Base-by-base conservation (phyloP, 331 rosid genomes). In the Quercus lobata region DNA sequence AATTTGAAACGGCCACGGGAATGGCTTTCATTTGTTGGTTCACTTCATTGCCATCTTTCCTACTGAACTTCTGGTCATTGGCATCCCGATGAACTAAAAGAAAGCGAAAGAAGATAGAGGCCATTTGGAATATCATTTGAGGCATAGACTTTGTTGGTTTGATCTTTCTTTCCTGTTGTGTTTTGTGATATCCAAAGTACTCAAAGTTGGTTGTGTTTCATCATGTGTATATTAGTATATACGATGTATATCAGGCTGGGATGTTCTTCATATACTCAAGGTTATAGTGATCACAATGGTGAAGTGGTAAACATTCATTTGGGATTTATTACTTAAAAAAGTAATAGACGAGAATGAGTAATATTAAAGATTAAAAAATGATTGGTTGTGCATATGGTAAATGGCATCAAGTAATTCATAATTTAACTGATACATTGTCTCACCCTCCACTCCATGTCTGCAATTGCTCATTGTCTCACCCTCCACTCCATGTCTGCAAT, bases 21-120 rank as follows among this genome's bases (percentile, higher is more conserved):
- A 88, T 94, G 97, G 97, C 96, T 63, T 94, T 92, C 78, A 82
- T 94, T 57, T 85, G 94, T 65, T 94, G 98, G 97, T 89, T 94
- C 79, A 79, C 90, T 57, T 84, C 92, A 56, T 79, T 94, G 62
- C 97, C 98, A 7, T 91, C 97, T 4, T 92, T 94, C 82, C 86
- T 94, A 30, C 84, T 94, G 63, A 92, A 92, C 84, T 92, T 91
- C 84, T 91, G 94, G 91, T 94, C 93, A 44, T 63, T 91, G 81
- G 91, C 97, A 63, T 87, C 89, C 4, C 84, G 88, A 60, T 89
- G 74, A 86, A 65, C 54, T 41, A 27, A 66, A 63, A 54, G 77
- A 81, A 66, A 57, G 71, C 53, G n/a, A 79, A 55, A 71, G 32
- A 37, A 15, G 41, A 66, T 7, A 21, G 16, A 11, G 15, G 76